Base-by-base conservation (phyloP, 2,329 filamentous ascomycete species). In the Fusarium guadeloupense region DNA sequence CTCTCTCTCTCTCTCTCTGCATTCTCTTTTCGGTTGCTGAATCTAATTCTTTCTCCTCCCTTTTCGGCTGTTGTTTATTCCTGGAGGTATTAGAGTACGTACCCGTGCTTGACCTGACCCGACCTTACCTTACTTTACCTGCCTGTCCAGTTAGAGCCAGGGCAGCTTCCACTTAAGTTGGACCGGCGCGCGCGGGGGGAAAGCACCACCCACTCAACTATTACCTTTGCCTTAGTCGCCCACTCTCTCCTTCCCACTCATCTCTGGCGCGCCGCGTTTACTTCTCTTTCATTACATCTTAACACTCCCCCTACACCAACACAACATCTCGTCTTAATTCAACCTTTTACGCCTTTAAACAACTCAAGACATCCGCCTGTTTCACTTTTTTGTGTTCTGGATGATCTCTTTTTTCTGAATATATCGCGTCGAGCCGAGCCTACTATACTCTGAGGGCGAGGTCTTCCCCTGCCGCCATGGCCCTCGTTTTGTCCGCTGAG, bases 401-500 rank as follows among this genome's bases (percentile, higher is more conserved):
- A 63, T 63, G 62, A 50, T 14, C 35, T 43, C 40, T 53, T 23
- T 25, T 23, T 44, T 47, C 45, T 60, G 54, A 64, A 49, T 33
- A 57, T 58, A 54, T 54, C 67, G 62, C 63, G 66, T 67, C 60
- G 21, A 55, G 39, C 23, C 37, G 38, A 64, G 46, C 40, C 30
- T 47, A 56, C 40, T 47, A 49, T 25, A 42, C 39, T 23, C 35
- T 33, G 38, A 40, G 47, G 48, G 33, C 50, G 47, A 57, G 39
- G 38, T 35, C 37, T 53, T 47, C 25, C 38, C 50, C 42, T 53
- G 56, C 54, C 60, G 51, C 59, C 61, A 75, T 76, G 72, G 69
- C 72, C 52, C 62, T 75, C 62, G 52, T 61, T 9, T 54, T 69
- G 50, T 71, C 75, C 46, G 63, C 66, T 35, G 75, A 77, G 49